Percentiles rank a stretch among this genome's conserved stretches.
phyloP scores from a whole-genome alignment of 345 rosid species.

The Populus ilicifolia region DNA sequence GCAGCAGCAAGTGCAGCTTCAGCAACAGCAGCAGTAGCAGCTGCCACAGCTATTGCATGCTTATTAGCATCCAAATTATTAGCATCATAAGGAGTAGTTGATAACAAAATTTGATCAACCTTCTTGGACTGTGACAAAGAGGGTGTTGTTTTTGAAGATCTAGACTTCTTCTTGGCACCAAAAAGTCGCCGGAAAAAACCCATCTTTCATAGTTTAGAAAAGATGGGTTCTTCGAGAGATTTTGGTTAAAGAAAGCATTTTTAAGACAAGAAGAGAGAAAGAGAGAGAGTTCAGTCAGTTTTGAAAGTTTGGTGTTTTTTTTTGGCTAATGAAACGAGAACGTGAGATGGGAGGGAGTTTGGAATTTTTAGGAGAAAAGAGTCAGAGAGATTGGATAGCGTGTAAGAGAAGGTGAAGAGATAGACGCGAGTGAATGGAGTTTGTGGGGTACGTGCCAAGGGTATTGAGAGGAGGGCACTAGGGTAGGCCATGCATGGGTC shows the following conservation, averaged over 20 bases:
- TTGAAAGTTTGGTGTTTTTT: neutral
- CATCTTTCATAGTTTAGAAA: conserved; percentile 44
- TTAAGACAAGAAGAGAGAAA: neutral
- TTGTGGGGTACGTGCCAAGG: neutral
- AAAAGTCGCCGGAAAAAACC: conserved; percentile 77
- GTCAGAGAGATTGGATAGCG: neutral
- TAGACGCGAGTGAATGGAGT: neutral
- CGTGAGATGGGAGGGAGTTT: neutral
- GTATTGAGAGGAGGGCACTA: neutral
- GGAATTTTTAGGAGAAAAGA: no score
- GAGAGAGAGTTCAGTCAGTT: neutral
- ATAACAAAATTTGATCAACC: neutral
- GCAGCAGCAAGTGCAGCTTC: conserved; percentile 36
- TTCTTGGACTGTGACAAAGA: conserved; percentile 10
- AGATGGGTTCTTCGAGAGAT: neutral
- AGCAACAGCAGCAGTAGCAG: conserved; percentile 35
- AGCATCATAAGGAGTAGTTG: conserved; percentile 7
- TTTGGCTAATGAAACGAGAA: neutral
- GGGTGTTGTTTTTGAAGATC: conserved; percentile 19
- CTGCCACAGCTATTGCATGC: conserved; percentile 35
- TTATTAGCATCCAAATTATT: conserved; percentile 26
- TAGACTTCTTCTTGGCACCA: conserved; percentile 41
- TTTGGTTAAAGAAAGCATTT: neutral
- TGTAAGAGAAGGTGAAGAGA: neutral
- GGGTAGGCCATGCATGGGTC: neutral